Conservation (phyloP, 2,329 filamentous ascomycete genomes). For the Phialocephala subalpina region DNA sequence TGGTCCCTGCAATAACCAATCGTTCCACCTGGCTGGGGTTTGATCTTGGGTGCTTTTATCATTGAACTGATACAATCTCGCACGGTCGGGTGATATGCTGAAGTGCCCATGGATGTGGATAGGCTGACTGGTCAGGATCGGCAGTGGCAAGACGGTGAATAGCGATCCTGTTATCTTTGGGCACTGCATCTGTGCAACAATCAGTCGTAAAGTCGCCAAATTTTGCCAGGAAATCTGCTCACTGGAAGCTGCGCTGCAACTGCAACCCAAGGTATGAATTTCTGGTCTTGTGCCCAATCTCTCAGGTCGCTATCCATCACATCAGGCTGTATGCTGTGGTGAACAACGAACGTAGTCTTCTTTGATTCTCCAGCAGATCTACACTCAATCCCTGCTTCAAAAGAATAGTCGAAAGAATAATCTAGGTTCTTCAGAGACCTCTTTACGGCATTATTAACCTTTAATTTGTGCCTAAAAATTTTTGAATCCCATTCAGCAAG, state of each 20-base stretch:
- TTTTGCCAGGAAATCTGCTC: slow-evolving; percentile 18
- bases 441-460: too few species aligned
- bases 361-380: slow-evolving; percentile 10
- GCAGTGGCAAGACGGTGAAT: too few species aligned
- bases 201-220: slow-evolving; percentile 26
- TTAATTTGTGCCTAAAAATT: too few species aligned
- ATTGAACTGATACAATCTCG: slow-evolving; percentile 38
- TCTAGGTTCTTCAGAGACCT: too few species aligned
- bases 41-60: slow-evolving; percentile 37
- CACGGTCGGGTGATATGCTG: slow-evolving; percentile 45
- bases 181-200: too few species aligned
- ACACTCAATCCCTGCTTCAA: slow-evolving; percentile 26
- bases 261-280: slow-evolving; percentile 46
- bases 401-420: slow-evolving; percentile 33
- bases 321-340: slow-evolving; percentile 41
- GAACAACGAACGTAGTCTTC: slow-evolving; percentile 35
- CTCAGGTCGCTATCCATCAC: slow-evolving; percentile 34
- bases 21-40: slow-evolving; percentile 42
- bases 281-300: slow-evolving; percentile 41
- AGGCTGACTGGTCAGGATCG: slow-evolving; percentile 40
- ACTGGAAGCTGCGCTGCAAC: slow-evolving; percentile 42
- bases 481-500: slow-evolving; percentile 11
- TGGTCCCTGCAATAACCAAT: slow-evolving; percentile 38
- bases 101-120: slow-evolving; percentile 47
- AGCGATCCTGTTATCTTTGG: too few species aligned